Base-by-base conservation (phyloP, 768 basidiomycete genomes). In the Stropharia rugosoannulata region DNA sequence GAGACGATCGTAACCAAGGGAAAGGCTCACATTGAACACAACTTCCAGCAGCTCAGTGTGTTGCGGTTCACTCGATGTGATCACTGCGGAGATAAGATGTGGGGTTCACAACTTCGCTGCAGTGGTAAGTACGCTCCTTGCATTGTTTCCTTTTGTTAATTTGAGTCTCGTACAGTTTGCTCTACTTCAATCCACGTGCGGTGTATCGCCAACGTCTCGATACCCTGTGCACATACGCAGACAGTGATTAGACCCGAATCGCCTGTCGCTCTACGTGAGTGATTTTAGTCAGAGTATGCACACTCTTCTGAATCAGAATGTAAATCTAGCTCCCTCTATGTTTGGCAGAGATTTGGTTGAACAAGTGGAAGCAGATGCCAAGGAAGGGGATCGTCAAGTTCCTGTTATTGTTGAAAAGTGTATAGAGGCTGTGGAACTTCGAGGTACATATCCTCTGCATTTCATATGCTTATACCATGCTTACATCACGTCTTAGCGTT, bases 71-170 rank as follows among this genome's bases (percentile, higher is more conserved):
- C 92, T 27, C 82, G 92, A 40, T 99, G 97, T 67, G 97, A 98
- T 64, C 89, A 95, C 52, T 99, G 97, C 67, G 88, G 87, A 35
- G 97, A 98, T 67, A 99, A 98, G 77, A 86, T 98, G 86, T 99
- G 95, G 95, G 96, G 96, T 6, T 84, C 95, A n/a, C 94, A 95
- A 66, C 78, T 92, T 51, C 87, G 92, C 32, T 99, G 97, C 68
- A 82, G 87, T 61, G 79, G 96, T 94, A 66, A 67, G 93, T 78
- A 9, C 40, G 42, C 16, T 47, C 27, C 50, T n/a, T 29, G 42
- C 22, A 29, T 56, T 53, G 4, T 49, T 37, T 25, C 27, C 16
- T 5, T 18, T 50, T 12, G 6, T 40, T 49, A 13, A 38, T 18
- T 13, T 15, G 36, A 41, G 29, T 47, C n/a, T 50, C 13, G 46